A percentile compares a stretch with the other conserved stretches of the same genome.
Conservation (phyloP, 768 basidiomycete genomes). For the Macrolepiota fuliginosa region DNA sequence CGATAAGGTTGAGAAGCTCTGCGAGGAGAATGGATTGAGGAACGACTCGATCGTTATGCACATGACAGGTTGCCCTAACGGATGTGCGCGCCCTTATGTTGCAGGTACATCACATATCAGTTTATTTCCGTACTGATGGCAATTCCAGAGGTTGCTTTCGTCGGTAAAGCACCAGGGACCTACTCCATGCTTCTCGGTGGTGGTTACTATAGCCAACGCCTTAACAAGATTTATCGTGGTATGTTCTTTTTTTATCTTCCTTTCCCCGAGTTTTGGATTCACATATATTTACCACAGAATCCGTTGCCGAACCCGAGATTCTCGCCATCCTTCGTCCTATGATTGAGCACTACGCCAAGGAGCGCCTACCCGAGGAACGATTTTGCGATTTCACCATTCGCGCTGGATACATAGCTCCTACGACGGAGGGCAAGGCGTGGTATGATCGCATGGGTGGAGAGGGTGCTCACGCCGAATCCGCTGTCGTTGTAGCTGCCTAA, state of each 20-base stretch:
- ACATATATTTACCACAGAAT: slow-evolving; percentile 43
- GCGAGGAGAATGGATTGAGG: slow-evolving; percentile 89
- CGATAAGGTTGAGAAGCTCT: slow-evolving; percentile 92
- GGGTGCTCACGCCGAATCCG: slow-evolving; percentile 46
- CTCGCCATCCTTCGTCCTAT: slow-evolving; percentile 85
- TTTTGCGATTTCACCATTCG: slow-evolving; percentile 97
- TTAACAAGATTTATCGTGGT: slow-evolving; percentile 97
- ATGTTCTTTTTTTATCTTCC: slow-evolving; percentile 14
- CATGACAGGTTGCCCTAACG: slow-evolving; percentile 97
- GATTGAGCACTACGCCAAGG: slow-evolving; percentile 92
- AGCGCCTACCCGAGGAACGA: slow-evolving; percentile 81
- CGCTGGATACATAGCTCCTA: slow-evolving; percentile 85
- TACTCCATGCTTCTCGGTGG: slow-evolving; percentile 97
- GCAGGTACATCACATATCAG: slow-evolving; percentile 53
- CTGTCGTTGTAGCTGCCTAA: slow-evolving; percentile 7
- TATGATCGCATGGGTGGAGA: slow-evolving; percentile 85
- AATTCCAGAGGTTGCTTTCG: slow-evolving; percentile 82
- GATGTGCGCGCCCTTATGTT: slow-evolving; percentile 90
- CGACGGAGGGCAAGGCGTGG: slow-evolving; percentile 81
- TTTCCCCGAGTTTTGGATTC: not conserved
- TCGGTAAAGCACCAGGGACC: slow-evolving; percentile 91
- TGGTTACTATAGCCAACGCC: slow-evolving; percentile 88
- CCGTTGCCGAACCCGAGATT: slow-evolving; percentile 89
- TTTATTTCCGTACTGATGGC: slow-evolving; percentile 1
- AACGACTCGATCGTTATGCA: slow-evolving; percentile 97